Conservation (phyloP, 345 rosid species). For the Citrus glauca region DNA sequence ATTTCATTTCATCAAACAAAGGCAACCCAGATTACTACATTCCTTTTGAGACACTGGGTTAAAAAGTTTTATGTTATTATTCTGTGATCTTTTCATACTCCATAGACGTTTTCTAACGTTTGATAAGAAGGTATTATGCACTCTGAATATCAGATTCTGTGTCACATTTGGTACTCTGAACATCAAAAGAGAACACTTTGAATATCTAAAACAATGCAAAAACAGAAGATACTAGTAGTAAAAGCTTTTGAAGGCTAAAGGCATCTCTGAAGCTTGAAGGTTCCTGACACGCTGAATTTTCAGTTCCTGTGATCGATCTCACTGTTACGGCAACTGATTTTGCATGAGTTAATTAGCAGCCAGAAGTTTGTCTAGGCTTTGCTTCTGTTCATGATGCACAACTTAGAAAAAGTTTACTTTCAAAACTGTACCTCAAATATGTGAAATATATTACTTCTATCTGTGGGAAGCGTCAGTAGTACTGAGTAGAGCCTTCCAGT, state of each 20-base stretch:
- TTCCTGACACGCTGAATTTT: conserved; percentile 2
- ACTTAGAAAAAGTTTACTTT: background rate
- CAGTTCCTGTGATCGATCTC: background rate
- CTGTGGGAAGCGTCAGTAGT: conserved; percentile 12
- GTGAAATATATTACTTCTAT: background rate
- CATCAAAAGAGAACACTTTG: too few species aligned
- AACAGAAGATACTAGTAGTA: background rate
- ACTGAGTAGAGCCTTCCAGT: conserved; percentile 31
- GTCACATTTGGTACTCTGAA: background rate
- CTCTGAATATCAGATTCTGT: background rate
- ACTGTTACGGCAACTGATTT: background rate
- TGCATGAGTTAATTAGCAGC: conserved; percentile 1
- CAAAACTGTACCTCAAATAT: background rate
- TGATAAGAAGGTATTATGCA: background rate
- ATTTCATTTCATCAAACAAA: background rate
- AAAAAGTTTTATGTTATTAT: background rate
- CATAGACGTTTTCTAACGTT: background rate
- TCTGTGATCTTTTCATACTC: background rate
- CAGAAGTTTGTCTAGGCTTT: background rate
- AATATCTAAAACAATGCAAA: background rate
- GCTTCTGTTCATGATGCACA: background rate
- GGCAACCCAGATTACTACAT: background rate
- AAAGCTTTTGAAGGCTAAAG: background rate
- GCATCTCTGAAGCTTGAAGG: background rate
- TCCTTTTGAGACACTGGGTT: background rate